Evolutionary conservation across 2,329 filamentous ascomycete species (phyloP), one percentile per base, ranked within the genome.

Genomic region (Grosmannia penicillata): DNA sequence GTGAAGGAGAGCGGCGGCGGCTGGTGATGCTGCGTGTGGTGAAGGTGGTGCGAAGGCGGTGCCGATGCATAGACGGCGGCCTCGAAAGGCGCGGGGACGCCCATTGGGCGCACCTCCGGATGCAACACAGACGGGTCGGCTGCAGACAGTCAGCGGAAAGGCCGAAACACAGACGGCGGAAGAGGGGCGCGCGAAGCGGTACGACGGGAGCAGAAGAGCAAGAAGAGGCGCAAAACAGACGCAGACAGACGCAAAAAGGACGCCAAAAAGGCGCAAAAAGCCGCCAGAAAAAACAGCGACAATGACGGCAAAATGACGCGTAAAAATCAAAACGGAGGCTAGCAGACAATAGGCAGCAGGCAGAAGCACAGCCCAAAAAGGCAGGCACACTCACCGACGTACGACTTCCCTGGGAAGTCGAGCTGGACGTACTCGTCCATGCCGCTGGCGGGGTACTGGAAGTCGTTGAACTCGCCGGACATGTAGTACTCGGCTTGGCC

Each of bases 301-400:
- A 25, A 25, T 25, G n/a, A n/a, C n/a, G n/a, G n/a, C n/a, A n/a
- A n/a, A n/a, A n/a, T n/a, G n/a, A n/a, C n/a, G n/a, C n/a, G n/a
- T n/a, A n/a, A n/a, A n/a, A n/a, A n/a, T n/a, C n/a, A n/a, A n/a
- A n/a, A n/a, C n/a, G n/a, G n/a, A n/a, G n/a, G n/a, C n/a, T n/a
- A n/a, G n/a, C 24, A 25, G 24, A 25, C 24, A 25, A 25, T 25
- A 8, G 24, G 7, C 7, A 25, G 24, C 7, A 25, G 24, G 4
- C 15, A 13, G 6, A 13, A 6, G 62, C 65, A 54, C 58, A 61
- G 52, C 61, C 56, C 49, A 67, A 61, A 55, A 51, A 47, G 53
- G 72, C 70, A 71, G n/a, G n/a, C n/a, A n/a, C n/a, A n/a, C n/a
- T n/a, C 59, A 75, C 71, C 69, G 55, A 73, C 66, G 59, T 66